phyloP scores from a whole-genome alignment of 2,329 filamentous ascomycete species.

The Passalora sequoiae region DNA sequence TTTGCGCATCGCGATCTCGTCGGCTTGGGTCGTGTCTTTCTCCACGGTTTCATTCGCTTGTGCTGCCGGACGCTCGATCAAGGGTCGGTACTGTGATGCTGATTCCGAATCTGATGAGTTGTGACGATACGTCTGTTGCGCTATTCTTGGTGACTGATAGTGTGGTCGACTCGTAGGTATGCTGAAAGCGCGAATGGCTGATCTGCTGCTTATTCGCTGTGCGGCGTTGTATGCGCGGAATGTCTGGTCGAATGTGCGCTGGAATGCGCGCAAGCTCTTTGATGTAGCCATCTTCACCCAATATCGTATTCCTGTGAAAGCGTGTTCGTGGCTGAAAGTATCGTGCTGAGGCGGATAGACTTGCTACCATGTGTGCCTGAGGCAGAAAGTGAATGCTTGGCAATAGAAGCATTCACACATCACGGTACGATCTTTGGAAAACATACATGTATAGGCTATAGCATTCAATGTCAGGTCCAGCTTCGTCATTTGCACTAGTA shows the following conservation, averaged over 20 bases:
- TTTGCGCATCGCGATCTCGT: slow-evolving; percentile 39
- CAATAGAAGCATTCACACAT: too few relatives aligned
- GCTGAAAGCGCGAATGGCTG: slow-evolving; percentile 16
- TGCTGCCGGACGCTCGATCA: slow-evolving; percentile 29
- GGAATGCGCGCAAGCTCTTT: slow-evolving; percentile 33
- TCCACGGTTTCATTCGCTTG: slow-evolving; percentile 23
- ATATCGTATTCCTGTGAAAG: too few relatives aligned
- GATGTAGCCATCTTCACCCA: too few relatives aligned
- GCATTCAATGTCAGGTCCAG: too few relatives aligned
- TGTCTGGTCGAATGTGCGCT: slow-evolving; percentile 31
- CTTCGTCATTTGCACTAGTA: too few relatives aligned
- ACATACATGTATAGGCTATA: too few relatives aligned
- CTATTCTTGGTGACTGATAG: slow-evolving; percentile 3
- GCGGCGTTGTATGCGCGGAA: slow-evolving; percentile 28
- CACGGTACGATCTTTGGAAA: too few relatives aligned
- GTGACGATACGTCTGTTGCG: slow-evolving; percentile 11
- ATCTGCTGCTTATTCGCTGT: slow-evolving; percentile 6
- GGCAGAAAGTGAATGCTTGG: too few relatives aligned
- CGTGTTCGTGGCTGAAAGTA: too few relatives aligned
- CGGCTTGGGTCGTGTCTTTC: slow-evolving; percentile 24
- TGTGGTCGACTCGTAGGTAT: slow-evolving; percentile 9
- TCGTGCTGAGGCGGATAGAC: too few relatives aligned
- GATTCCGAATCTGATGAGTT: slow-evolving; percentile 10
- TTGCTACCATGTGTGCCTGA: too few relatives aligned
- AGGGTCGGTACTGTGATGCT: slow-evolving; percentile 16